These are phyloP conservation scores for Leishmania guyanensis DNA, from an alignment of 208 protist genomes.

Conservation along the genomic window DNA sequence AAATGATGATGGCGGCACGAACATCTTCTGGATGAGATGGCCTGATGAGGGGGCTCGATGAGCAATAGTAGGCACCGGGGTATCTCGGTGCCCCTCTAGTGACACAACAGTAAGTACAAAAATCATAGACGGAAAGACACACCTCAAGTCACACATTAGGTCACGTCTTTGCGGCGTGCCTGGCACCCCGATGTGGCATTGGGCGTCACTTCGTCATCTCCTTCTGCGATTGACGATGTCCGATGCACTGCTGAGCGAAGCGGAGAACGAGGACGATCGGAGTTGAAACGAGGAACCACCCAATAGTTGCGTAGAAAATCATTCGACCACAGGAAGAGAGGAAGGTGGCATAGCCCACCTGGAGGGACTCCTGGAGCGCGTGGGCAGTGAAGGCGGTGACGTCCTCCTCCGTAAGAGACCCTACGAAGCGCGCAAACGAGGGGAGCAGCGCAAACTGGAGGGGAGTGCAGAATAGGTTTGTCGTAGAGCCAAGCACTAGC, in stretches of 20 bases:
- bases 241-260: slow-evolving; percentile 1
- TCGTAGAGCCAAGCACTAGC: slow-evolving; percentile 32
- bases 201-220: background rate
- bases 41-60: background rate
- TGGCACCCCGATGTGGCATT: background rate
- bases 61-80: background rate
- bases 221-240: background rate
- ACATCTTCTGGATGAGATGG: background rate
- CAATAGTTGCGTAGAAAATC: slow-evolving; percentile 35
- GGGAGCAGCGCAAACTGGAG: slow-evolving; percentile 53
- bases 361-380: slow-evolving; percentile 26
- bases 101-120: background rate
- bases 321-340: slow-evolving; percentile 35
- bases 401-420: slow-evolving; percentile 14
- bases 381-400: slow-evolving; percentile 30
- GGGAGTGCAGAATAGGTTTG: slow-evolving; percentile 53
- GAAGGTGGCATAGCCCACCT: slow-evolving; percentile 27
- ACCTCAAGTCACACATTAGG: too few relatives aligned
- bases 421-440: slow-evolving; percentile 25
- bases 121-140: background rate
- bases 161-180: too few relatives aligned
- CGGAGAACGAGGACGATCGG: slow-evolving; percentile 24
- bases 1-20: background rate
- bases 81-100: background rate
- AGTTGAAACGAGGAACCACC: slow-evolving; percentile 32